Conservation (phyloP, 2,329 filamentous ascomycete genomes). For the Didymella pinodella region DNA sequence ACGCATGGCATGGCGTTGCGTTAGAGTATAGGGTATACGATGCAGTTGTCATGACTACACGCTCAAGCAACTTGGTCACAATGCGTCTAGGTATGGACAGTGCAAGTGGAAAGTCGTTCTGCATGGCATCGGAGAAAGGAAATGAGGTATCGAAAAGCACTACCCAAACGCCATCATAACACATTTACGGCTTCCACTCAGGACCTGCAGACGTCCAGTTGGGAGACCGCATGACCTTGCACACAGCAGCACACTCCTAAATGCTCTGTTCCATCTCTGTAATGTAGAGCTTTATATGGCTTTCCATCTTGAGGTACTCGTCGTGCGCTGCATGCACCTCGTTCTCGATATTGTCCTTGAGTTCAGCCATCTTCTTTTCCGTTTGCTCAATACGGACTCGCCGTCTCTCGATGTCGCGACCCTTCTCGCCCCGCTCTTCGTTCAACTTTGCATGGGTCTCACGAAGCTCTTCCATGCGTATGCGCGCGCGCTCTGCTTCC, state of each 20-base stretch:
- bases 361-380: conserved; percentile 99
- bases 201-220: conserved; percentile 5
- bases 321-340: conserved; percentile 91
- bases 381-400: conserved; percentile 96
- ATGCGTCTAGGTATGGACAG: not conserved
- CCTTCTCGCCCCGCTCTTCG: conserved; percentile 85
- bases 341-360: conserved; percentile 96
- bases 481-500: conserved; percentile 81
- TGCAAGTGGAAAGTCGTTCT: not conserved
- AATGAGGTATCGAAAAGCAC: conserved; percentile 18
- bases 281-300: conserved; percentile 96
- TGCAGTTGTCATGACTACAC: conserved; percentile 3
- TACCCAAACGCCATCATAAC: conserved; percentile 22
- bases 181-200: conserved; percentile 6
- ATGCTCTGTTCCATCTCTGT: conserved; percentile 95
- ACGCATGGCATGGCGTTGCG: conserved; percentile 15
- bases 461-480: conserved; percentile 89
- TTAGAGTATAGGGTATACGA: conserved; percentile 6
- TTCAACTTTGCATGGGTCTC: conserved; percentile 80
- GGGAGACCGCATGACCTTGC: conserved; percentile 5
- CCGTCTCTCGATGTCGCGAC: conserved; percentile 88
- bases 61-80: not conserved
- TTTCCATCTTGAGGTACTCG: conserved; percentile 97
- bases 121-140: conserved; percentile 6
- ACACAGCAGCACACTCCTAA: conserved; percentile 19